Evolutionary conservation across 1,284 basidiomycete species (phyloP).

Genomic region (Apiotrichum brassicae): DNA sequence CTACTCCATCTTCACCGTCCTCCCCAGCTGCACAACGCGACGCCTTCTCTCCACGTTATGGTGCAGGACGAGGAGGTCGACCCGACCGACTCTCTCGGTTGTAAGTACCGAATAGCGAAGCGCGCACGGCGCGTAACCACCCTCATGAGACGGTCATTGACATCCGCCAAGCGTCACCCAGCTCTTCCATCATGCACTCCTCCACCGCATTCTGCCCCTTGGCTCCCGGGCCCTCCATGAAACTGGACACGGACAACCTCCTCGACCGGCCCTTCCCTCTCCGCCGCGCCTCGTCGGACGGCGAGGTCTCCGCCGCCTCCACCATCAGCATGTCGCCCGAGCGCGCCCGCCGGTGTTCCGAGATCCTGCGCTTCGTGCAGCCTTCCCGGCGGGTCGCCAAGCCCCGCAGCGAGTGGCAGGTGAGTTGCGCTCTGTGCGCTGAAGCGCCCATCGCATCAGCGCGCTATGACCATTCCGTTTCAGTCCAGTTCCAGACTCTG

Average conservation of each 20-base stretch:
- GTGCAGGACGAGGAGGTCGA: constrained; percentile 6
- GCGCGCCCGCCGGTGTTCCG: constrained; percentile 1
- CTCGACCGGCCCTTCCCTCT: neutral
- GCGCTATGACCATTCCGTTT: neutral
- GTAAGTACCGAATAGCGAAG: neutral
- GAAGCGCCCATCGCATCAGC: no score
- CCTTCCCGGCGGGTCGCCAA: constrained; percentile 9
- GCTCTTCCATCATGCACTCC: constrained; percentile 6
- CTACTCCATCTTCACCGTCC: constrained; percentile 37
- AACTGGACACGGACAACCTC: constrained; percentile 3
- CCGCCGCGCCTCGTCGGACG: constrained; percentile 1
- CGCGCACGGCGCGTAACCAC: neutral
- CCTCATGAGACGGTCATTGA: no score
- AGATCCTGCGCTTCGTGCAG: constrained; percentile 9
- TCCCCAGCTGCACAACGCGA: constrained; percentile 9
- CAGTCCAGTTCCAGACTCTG: no score
- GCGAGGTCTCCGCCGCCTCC: neutral
- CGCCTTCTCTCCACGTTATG: constrained; percentile 4
- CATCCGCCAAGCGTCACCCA: constrained; percentile 16
- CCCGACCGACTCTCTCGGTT: constrained; percentile 4
- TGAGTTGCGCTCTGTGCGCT: constrained; percentile 19
- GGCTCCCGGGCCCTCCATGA: constrained; percentile 4
- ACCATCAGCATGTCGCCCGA: constrained; percentile 1
- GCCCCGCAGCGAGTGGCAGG: constrained; percentile 28
- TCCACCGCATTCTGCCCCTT: constrained; percentile 16